A percentile compares a stretch with the other conserved stretches of the same genome.
Evolutionary conservation across 176 grass and related monocot genomes (phyloP).

Genomic region (Ananas comosus): DNA sequence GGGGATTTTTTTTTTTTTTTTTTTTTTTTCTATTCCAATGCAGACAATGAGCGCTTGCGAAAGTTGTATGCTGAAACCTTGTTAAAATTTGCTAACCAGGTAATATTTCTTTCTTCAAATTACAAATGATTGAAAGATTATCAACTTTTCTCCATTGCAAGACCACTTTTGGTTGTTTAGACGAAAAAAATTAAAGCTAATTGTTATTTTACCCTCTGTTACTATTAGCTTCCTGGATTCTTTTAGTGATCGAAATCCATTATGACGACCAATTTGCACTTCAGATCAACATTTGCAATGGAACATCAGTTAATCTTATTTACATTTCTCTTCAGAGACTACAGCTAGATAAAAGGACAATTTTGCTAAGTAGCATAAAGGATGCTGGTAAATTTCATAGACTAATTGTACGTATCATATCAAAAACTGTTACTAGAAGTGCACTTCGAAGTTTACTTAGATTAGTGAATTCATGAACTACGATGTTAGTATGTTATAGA

Average conservation of each 20-base stretch:
- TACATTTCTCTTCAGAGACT: neutral
- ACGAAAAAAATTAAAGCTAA: no score
- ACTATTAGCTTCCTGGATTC: neutral
- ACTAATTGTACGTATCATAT: no score
- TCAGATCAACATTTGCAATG: neutral
- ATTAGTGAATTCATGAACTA: no score
- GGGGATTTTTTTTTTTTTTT: neutral
- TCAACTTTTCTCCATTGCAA: neutral
- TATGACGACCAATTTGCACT: neutral
- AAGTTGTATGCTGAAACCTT: slow-evolving; percentile 59
- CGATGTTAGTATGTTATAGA: no score
- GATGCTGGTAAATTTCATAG: no score
- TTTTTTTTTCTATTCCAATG: slow-evolving; percentile 1
- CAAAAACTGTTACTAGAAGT: no score
- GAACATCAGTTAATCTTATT: neutral
- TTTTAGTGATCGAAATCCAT: neutral
- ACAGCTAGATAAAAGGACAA: no score
- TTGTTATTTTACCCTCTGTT: neutral
- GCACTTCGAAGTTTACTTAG: no score
- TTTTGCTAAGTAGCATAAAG: no score
- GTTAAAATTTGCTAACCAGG: slow-evolving; percentile 80
- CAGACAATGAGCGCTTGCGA: slow-evolving; percentile 74
- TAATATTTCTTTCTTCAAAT: slow-evolving; percentile 22
- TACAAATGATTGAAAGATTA: neutral
- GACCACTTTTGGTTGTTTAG: neutral